These are phyloP conservation scores for Castanea sativa DNA, from an alignment of 306 rosid species.

Conservation along the genomic window DNA sequence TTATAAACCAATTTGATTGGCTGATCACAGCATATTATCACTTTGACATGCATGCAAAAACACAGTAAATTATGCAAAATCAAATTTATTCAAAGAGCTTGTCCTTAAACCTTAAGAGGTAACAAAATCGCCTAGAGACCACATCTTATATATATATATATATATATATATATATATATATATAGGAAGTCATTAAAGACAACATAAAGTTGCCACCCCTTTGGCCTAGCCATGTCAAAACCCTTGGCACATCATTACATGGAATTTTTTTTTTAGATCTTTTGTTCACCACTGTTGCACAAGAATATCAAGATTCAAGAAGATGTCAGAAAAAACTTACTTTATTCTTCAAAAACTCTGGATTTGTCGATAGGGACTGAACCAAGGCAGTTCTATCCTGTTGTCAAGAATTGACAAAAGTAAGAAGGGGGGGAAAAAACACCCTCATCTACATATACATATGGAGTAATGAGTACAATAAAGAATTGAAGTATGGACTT, in stretches of 20 bases:
- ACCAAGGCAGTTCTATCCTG: slow-evolving; percentile 84
- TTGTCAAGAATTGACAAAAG: slow-evolving; percentile 18
- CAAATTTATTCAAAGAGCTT: not conserved
- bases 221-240: not conserved
- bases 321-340: slow-evolving; percentile 33
- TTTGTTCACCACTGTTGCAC: too few species aligned
- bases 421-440: not conserved
- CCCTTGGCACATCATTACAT: not conserved
- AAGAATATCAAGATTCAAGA: slow-evolving; percentile 8
- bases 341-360: slow-evolving; percentile 83
- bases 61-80: not conserved
- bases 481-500: not conserved
- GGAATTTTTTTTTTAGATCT: not conserved
- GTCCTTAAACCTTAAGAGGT: too few species aligned
- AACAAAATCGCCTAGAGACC: too few species aligned
- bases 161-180: too few species aligned
- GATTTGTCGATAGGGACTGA: slow-evolving; percentile 87
- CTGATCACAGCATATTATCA: not conserved
- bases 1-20: not conserved
- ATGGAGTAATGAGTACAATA: not conserved
- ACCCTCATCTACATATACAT: not conserved
- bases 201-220: not conserved
- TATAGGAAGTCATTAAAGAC: not conserved
- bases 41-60: not conserved
- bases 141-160: too few species aligned